phyloP scores from a whole-genome alignment of 1,139 yeast genomes.

The Trichomonascaceae sp. region DNA sequence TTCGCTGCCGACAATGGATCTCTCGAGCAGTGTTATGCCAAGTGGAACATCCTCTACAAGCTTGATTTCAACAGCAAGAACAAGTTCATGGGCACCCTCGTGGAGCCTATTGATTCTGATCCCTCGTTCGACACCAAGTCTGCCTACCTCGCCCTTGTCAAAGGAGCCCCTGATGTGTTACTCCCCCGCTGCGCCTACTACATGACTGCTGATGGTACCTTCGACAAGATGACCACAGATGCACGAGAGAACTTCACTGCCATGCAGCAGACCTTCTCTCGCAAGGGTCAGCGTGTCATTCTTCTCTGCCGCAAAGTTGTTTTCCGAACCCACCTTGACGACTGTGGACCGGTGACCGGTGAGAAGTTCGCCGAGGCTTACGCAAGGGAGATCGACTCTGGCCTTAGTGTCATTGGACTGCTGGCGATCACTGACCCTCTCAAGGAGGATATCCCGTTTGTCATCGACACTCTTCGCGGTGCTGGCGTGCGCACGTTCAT shows the following conservation, averaged over 20 bases:
- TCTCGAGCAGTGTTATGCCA: too few relatives aligned
- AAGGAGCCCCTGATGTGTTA: slow-evolving; percentile 41
- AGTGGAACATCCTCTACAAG: slow-evolving; percentile 12
- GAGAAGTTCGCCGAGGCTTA: neutral
- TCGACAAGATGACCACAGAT: slow-evolving; percentile 9
- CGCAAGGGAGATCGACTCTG: slow-evolving; percentile 1
- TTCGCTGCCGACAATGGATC: slow-evolving; percentile 27
- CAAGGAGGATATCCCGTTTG: slow-evolving; percentile 31
- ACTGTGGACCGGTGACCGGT: neutral
- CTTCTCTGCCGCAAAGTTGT: slow-evolving; percentile 20
- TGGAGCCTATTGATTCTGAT: neutral
- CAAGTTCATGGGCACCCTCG: slow-evolving; percentile 33
- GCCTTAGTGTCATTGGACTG: slow-evolving; percentile 30
- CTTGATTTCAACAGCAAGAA: slow-evolving; percentile 34
- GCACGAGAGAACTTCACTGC: slow-evolving; percentile 15
- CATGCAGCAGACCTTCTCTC: slow-evolving; percentile 31
- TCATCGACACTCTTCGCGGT: slow-evolving; percentile 28
- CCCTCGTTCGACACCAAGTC: neutral
- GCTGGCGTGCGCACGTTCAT: slow-evolving; percentile 40
- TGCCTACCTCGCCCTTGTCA: slow-evolving; percentile 22
- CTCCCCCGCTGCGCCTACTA: slow-evolving; percentile 25
- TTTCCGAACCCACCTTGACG: neutral
- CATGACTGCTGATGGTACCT: slow-evolving; percentile 11
- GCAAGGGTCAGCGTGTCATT: slow-evolving; percentile 35
- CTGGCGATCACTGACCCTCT: slow-evolving; percentile 43